Percentiles rank a stretch among this genome's conserved stretches.
phyloP scores from a whole-genome alignment of 768 basidiomycete species.

The Serendipita sp. region DNA sequence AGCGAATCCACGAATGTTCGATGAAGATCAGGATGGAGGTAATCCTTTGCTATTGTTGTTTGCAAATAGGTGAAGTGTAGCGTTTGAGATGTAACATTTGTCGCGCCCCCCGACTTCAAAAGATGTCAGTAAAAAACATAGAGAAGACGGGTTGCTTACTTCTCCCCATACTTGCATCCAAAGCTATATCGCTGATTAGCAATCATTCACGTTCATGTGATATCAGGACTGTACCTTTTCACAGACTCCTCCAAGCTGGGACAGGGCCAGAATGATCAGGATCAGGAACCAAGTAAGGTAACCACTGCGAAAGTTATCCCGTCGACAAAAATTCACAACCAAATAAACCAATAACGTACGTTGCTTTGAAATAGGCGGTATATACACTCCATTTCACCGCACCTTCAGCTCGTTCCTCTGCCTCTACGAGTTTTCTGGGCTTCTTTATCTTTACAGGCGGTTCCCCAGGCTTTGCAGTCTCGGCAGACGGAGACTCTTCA shows the following conservation, averaged over 20 bases:
- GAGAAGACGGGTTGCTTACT: constrained; percentile 9
- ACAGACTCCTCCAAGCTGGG: constrained; percentile 9
- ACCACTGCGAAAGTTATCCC: constrained; percentile 6
- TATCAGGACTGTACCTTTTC: constrained; percentile 30
- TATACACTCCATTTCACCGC: constrained; percentile 13
- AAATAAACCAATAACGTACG: constrained; percentile 5
- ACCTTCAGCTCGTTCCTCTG: constrained; percentile 13
- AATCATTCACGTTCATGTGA: not conserved
- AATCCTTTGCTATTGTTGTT: not conserved
- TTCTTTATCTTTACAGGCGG: not conserved
- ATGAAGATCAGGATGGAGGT: not conserved
- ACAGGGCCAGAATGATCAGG: constrained; percentile 2
- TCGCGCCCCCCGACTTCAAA: not conserved
- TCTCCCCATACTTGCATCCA: constrained; percentile 23
- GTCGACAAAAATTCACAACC: not conserved
- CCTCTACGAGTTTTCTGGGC: constrained; percentile 10
- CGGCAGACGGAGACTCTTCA: not conserved
- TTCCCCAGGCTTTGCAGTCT: not conserved
- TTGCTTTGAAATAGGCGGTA: constrained; percentile 15
- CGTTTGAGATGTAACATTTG: not conserved
- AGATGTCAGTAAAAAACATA: not conserved
- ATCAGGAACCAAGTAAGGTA: constrained; percentile 13
- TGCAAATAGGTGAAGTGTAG: not conserved
- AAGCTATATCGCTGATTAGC: not conserved
- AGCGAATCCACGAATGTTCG: not conserved